A percentile compares a stretch with the other conserved stretches of the same genome.
Conservation (phyloP, 73 alveolate species). For the Paramecium sexaurelia region DNA sequence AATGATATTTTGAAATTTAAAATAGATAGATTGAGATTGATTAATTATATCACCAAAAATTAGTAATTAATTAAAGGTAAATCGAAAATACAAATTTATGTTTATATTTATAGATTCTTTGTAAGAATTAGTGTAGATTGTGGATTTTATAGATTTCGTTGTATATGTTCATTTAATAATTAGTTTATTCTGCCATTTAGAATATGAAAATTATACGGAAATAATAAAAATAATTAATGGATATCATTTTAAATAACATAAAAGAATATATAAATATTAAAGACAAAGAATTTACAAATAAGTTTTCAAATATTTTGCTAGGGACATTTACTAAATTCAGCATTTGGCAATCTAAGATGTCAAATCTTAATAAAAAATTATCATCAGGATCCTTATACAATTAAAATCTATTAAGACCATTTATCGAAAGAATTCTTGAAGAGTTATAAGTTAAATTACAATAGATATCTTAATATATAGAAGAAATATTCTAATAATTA, state of each 20-base stretch:
- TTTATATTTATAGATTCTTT: not conserved
- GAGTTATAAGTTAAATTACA: not conserved
- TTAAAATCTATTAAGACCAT: not conserved
- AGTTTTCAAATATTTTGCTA: not conserved
- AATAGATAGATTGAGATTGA: too few relatives aligned
- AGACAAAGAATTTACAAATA: slow-evolving; percentile 21
- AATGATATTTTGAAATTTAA: too few relatives aligned
- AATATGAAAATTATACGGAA: not conserved
- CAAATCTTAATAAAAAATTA: not conserved
- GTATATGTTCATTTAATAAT: too few relatives aligned
- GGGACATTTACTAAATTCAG: not conserved
- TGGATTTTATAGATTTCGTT: not conserved
- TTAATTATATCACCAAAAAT: too few relatives aligned
- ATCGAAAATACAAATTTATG: too few relatives aligned
- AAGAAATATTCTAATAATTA: not conserved
- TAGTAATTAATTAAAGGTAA: too few relatives aligned
- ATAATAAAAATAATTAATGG: not conserved
- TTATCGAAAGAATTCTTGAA: not conserved
- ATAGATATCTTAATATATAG: not conserved
- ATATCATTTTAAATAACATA: not conserved
- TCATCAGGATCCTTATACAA: not conserved
- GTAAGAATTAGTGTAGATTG: not conserved
- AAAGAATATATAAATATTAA: not conserved
- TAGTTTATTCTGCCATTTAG: too few relatives aligned
- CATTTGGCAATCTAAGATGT: not conserved